phyloP scores from a whole-genome alignment of 2,329 filamentous ascomycete genomes.

The Fusarium metavorans region DNA sequence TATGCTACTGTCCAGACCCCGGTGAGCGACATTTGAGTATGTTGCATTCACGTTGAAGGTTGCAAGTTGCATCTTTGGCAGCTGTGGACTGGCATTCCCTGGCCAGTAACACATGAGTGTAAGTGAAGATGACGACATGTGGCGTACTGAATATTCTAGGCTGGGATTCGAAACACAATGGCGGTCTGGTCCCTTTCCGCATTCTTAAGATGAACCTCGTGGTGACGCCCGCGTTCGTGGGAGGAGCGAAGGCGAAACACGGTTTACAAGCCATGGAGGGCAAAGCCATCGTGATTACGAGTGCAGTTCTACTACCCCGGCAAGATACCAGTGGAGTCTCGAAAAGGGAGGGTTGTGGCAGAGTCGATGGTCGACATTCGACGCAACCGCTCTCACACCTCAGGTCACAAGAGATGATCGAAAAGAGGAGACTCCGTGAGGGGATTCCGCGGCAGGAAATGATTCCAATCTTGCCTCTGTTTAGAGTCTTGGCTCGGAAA shows the following conservation, averaged over 20 bases:
- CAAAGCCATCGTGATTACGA: not conserved
- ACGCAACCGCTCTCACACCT: not conserved
- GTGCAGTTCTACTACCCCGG: not conserved
- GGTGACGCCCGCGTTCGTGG: not conserved
- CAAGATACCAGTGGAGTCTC: not conserved
- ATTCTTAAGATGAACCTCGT: not conserved
- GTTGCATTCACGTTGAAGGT: slow-evolving; percentile 23
- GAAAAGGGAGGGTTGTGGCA: not conserved
- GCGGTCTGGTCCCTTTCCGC: slow-evolving; percentile 4
- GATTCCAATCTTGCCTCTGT: not conserved
- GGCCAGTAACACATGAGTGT: not conserved
- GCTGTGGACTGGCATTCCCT: slow-evolving; percentile 11
- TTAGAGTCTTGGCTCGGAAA: slow-evolving; percentile 14
- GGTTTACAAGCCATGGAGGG: not conserved
- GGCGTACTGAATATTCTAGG: slow-evolving; percentile 25
- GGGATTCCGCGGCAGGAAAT: not conserved
- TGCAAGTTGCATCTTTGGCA: slow-evolving; percentile 7
- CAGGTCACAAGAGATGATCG: slow-evolving; percentile 16
- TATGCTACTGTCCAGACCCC: not conserved
- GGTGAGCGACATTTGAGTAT: slow-evolving; percentile 18
- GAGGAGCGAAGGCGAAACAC: not conserved
- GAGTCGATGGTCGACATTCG: slow-evolving; percentile 13
- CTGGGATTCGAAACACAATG: slow-evolving; percentile 4
- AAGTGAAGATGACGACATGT: slow-evolving; percentile 20
- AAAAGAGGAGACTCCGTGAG: not conserved